phyloP scores from a whole-genome alignment of 2,329 filamentous ascomycete genomes.

The Trichoderma sp. region DNA sequence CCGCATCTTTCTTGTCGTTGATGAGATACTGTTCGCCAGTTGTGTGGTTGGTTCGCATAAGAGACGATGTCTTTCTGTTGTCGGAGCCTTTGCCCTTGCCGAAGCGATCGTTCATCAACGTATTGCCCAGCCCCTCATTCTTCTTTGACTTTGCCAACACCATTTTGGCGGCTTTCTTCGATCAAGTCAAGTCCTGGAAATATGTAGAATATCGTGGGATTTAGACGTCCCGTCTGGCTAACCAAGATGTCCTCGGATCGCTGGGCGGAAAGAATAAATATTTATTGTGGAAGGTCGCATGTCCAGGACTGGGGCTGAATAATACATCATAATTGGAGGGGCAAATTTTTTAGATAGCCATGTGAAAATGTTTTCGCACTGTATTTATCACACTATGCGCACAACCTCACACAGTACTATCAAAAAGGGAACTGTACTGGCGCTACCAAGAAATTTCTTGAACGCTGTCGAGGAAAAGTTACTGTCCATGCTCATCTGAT shows the following conservation, averaged over 20 bases:
- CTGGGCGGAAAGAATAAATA: slow-evolving; percentile 4
- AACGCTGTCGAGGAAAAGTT: slow-evolving; percentile 17
- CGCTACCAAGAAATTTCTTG: slow-evolving; percentile 40
- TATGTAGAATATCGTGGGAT: neutral
- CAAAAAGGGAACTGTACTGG: slow-evolving; percentile 31
- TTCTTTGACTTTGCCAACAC: slow-evolving; percentile 87
- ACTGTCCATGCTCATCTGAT: slow-evolving; percentile 26
- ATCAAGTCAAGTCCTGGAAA: neutral
- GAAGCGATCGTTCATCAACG: slow-evolving; percentile 98
- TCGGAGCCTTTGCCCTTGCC: slow-evolving; percentile 87
- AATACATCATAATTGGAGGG: slow-evolving; percentile 50
- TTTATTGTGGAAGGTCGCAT: slow-evolving; percentile 26
- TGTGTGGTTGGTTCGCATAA: slow-evolving; percentile 72
- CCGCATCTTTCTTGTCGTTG: slow-evolving; percentile 85
- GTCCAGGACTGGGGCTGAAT: slow-evolving; percentile 40
- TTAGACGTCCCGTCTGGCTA: neutral
- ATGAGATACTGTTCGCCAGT: slow-evolving; percentile 91
- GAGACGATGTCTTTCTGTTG: slow-evolving; percentile 68
- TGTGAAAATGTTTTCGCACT: slow-evolving; percentile 36
- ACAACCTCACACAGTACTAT: slow-evolving; percentile 39
- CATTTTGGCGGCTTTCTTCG: slow-evolving; percentile 49
- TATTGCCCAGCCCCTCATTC: slow-evolving; percentile 90
- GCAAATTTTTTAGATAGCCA: slow-evolving; percentile 49
- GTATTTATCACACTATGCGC: slow-evolving; percentile 29
- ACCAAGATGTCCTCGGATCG: neutral